phyloP scores from a whole-genome alignment of 306 rosid genomes.

The Lathyrus aphaca region DNA sequence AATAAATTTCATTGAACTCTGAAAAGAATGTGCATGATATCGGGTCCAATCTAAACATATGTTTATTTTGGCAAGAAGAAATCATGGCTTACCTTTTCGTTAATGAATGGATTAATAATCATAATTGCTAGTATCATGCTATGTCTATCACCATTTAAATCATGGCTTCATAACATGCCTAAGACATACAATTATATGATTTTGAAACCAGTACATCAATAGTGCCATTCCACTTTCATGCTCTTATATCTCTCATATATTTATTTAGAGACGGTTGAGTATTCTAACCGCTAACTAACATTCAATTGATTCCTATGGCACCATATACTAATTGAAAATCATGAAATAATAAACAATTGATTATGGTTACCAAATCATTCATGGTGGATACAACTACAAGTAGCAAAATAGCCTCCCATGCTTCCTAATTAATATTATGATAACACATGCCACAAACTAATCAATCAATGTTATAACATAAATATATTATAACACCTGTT shows the following conservation, averaged over 20 bases:
- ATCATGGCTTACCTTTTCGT: slow-evolving; percentile 18
- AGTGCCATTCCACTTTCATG: slow-evolving; percentile 32
- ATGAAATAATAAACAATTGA: slow-evolving; percentile 37
- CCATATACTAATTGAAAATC: slow-evolving; percentile 2
- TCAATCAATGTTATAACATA: slow-evolving; percentile 31
- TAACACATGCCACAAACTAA: slow-evolving; percentile 42
- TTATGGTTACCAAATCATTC: slow-evolving; percentile 35
- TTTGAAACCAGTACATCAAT: slow-evolving; percentile 27
- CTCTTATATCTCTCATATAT: slow-evolving; percentile 7
- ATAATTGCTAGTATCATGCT: slow-evolving; percentile 51
- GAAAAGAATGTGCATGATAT: too few relatives aligned
- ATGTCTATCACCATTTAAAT: slow-evolving; percentile 47
- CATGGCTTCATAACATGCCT: slow-evolving; percentile 67
- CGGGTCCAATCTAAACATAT: too few relatives aligned
- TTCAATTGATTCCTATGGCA: neutral
- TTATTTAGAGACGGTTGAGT: slow-evolving; percentile 15
- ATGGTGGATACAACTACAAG: slow-evolving; percentile 18
- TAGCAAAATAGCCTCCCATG: slow-evolving; percentile 38
- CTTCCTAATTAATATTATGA: slow-evolving; percentile 34
- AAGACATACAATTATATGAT: slow-evolving; percentile 48
- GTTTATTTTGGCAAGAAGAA: neutral
- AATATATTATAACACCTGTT: slow-evolving; percentile 13
- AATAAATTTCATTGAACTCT: too few relatives aligned
- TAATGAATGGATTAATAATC: slow-evolving; percentile 32
- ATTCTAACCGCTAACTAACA: slow-evolving; percentile 33